Conservation (phyloP, 2,329 filamentous ascomycete genomes). For the Phaeosphaeriaceae sp. region DNA sequence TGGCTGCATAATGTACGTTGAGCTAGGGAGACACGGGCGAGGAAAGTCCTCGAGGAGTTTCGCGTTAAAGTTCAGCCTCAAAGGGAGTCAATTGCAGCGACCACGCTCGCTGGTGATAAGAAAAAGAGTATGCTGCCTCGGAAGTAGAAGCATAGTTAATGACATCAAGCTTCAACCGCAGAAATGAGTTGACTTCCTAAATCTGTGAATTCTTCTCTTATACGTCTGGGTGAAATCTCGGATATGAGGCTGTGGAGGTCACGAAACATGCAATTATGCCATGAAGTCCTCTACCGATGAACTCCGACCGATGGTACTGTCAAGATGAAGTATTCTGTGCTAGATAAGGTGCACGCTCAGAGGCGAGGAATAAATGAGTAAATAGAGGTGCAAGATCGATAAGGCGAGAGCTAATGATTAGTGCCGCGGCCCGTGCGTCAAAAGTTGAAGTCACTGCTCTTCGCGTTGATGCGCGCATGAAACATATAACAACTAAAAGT, state of each 20-base stretch:
- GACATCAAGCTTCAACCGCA: neutral
- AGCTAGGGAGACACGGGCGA: too few species aligned
- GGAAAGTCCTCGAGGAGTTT: too few species aligned
- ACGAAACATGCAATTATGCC: neutral
- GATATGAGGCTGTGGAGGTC: neutral
- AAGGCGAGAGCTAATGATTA: neutral
- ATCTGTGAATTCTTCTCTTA: neutral
- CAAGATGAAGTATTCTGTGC: neutral
- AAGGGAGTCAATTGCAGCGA: too few species aligned
- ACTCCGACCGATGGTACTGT: neutral
- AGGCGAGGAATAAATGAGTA: neutral
- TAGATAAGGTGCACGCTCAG: neutral
- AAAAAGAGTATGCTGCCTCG: neutral
- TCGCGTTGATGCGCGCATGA: neutral
- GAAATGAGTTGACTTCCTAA: neutral
- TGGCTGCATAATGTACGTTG: too few species aligned
- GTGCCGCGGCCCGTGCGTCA: neutral
- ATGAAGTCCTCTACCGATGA: neutral
- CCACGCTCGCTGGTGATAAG: neutral
- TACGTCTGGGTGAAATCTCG: neutral
- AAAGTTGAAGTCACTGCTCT: conserved; percentile 1
- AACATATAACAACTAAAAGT: neutral
- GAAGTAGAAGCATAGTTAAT: neutral
- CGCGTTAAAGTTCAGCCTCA: too few species aligned
- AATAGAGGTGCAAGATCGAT: neutral